Conservation (phyloP, 768 basidiomycete species). For the Coprinopsis cinerea region DNA sequence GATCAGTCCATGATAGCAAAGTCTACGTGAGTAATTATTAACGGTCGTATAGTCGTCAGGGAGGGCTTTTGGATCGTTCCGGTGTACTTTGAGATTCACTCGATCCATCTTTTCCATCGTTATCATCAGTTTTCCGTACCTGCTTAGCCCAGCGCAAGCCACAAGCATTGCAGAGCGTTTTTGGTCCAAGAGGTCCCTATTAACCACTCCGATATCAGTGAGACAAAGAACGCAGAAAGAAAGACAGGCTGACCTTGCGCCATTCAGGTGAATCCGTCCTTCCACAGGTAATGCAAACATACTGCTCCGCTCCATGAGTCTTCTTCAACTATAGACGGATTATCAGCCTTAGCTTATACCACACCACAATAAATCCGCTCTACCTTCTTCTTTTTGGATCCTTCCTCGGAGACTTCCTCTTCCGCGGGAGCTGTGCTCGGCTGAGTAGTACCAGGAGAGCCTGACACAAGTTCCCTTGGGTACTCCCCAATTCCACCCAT, state of each 20-base stretch:
- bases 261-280: constrained; percentile 96
- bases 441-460: constrained; percentile 4
- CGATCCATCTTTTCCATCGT: constrained; percentile 10
- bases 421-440: constrained; percentile 22
- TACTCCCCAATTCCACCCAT: not conserved
- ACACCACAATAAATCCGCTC: constrained; percentile 9
- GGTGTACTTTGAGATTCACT: not conserved
- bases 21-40: not conserved
- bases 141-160: constrained; percentile 90
- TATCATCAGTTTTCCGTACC: constrained; percentile 32
- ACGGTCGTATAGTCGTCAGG: not conserved
- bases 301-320: constrained; percentile 49
- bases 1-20: no score
- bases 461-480: not conserved
- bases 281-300: constrained; percentile 90
- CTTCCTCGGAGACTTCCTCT: constrained; percentile 45
- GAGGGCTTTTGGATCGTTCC: not conserved
- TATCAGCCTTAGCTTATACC: not conserved
- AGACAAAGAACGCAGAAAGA: constrained; percentile 6
- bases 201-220: constrained; percentile 1
- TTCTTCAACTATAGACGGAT: constrained; percentile 36
- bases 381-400: constrained; percentile 62
- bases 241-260: constrained; percentile 58
- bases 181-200: constrained; percentile 89
- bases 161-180: constrained; percentile 97